phyloP scores from a whole-genome alignment of 1,284 basidiomycete species.

The Leccinum colubrinum region DNA sequence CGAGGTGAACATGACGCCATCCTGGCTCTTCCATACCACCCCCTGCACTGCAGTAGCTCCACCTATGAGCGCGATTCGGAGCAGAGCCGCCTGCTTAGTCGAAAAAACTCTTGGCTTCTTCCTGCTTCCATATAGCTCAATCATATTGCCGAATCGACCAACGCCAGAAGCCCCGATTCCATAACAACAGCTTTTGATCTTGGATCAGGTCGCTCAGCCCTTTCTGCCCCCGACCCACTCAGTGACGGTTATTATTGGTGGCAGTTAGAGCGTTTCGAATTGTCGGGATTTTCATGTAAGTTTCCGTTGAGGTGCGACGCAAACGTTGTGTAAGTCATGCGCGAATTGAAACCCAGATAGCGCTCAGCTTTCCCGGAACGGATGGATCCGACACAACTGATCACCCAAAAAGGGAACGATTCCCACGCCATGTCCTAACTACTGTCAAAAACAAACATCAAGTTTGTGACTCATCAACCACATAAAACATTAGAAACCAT shows the following conservation, averaged over 20 bases:
- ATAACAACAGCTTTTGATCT: neutral
- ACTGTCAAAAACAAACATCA: neutral
- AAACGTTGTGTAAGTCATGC: neutral
- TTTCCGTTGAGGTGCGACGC: neutral
- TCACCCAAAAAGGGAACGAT: neutral
- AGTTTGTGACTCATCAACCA: constrained; percentile 5
- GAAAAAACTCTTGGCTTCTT: neutral
- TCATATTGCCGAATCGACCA: neutral
- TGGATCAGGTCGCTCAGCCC: neutral
- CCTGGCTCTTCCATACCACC: neutral
- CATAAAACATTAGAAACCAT: constrained; percentile 1
- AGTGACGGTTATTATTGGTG: neutral
- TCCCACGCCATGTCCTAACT: too few relatives aligned
- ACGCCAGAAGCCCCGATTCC: neutral
- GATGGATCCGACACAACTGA: neutral
- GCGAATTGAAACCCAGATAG: neutral
- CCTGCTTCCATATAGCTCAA: neutral
- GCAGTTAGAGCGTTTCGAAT: neutral
- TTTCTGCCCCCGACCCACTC: neutral
- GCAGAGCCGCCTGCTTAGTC: neutral
- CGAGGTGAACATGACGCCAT: neutral
- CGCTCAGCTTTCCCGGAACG: neutral
- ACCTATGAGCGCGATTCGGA: neutral
- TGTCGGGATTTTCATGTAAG: neutral
- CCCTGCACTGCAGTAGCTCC: neutral